Percentiles rank a stretch among this genome's conserved stretches.
phyloP scores from a whole-genome alignment of 2,329 filamentous ascomycete species.

The Fusarium humuli region DNA sequence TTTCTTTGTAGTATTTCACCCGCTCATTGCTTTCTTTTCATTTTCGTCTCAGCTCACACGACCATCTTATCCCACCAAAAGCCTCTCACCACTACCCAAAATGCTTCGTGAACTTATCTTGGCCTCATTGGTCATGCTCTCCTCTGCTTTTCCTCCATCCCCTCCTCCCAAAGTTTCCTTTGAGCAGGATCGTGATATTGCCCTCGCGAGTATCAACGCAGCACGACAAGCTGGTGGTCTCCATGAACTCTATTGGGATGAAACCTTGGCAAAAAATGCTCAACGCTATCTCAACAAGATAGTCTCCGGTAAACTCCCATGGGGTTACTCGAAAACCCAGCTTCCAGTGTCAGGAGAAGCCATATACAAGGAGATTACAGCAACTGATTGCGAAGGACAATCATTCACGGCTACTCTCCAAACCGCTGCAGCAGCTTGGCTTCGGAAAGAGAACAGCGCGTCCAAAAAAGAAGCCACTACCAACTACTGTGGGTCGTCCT shows the following conservation, averaged over 20 bases:
- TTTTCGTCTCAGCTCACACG: not conserved
- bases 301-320: not conserved
- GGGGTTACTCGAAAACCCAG: not conserved
- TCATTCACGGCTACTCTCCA: conserved; percentile 47
- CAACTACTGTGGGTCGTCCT: not conserved
- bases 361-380: not conserved
- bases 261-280: not conserved
- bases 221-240: not conserved
- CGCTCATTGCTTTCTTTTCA: not conserved
- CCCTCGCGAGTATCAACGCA: conserved; percentile 49
- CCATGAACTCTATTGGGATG: not conserved
- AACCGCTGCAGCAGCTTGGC: conserved; percentile 49
- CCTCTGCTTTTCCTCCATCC: conserved; percentile 17
- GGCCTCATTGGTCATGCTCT: conserved; percentile 28
- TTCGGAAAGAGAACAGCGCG: conserved; percentile 19
- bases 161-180: conserved; percentile 12
- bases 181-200: conserved; percentile 41
- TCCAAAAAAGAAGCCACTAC: not conserved
- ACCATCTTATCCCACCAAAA: not conserved
- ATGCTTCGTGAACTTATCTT: conserved; percentile 24
- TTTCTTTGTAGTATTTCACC: not conserved
- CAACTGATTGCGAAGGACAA: not conserved
- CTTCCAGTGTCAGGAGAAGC: not conserved
- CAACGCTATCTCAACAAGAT: not conserved
- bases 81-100: not conserved